Percentiles rank a stretch among this genome's conserved stretches.
Conservation (phyloP, 768 basidiomycete genomes). For the Lanmaoa rubissima region DNA sequence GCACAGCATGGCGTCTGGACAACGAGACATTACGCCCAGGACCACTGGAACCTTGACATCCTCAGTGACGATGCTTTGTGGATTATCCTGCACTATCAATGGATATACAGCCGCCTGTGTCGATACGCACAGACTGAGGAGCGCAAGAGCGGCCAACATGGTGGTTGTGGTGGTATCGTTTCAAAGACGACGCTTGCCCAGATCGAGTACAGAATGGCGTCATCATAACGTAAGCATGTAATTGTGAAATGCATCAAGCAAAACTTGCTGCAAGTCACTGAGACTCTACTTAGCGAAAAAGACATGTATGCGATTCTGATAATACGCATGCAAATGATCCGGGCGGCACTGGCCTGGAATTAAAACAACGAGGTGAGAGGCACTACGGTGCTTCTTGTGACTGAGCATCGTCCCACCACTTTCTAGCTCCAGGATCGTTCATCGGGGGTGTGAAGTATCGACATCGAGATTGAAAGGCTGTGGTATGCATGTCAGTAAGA, state of each 20-base stretch:
- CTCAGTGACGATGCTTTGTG: slow-evolving; percentile 10
- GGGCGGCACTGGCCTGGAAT: slow-evolving; percentile 18
- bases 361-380: slow-evolving; percentile 32
- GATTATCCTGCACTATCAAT: slow-evolving; percentile 22
- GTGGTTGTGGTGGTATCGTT: slow-evolving; percentile 8
- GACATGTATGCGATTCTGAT: slow-evolving; percentile 14
- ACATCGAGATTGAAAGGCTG: slow-evolving; percentile 79
- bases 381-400: slow-evolving; percentile 34
- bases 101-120: slow-evolving; percentile 15
- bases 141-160: slow-evolving; percentile 21
- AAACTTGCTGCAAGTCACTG: slow-evolving; percentile 1
- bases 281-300: slow-evolving; percentile 3
- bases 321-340: slow-evolving; percentile 10
- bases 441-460: slow-evolving; percentile 71
- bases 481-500: slow-evolving; percentile 19
- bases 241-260: neutral
- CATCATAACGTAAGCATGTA: slow-evolving; percentile 27
- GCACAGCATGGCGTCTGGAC: slow-evolving; percentile 83
- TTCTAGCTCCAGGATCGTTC: slow-evolving; percentile 54
- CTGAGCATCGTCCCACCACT: slow-evolving; percentile 51
- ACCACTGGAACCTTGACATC: slow-evolving; percentile 48
- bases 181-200: neutral
- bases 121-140: slow-evolving; percentile 17
- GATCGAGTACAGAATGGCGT: slow-evolving; percentile 18
- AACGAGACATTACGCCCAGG: slow-evolving; percentile 65